Conservation (phyloP, 345 rosid genomes). For the Sonneratia caseolaris region DNA sequence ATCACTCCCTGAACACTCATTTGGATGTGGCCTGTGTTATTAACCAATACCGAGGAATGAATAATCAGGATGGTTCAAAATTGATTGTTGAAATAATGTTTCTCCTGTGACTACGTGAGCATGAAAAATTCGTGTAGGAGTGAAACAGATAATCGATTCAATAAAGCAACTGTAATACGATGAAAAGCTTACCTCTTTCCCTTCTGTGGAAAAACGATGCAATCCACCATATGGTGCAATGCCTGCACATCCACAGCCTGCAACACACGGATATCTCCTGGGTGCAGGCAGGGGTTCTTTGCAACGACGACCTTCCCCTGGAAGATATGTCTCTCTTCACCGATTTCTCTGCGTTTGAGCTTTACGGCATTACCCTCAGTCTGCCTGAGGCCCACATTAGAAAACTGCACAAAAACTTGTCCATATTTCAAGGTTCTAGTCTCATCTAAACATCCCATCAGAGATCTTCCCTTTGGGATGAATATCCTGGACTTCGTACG, state of each 20-base stretch:
- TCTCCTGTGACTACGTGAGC: too few relatives aligned
- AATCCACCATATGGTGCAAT: constrained; percentile 58
- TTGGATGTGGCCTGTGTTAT: constrained; percentile 56
- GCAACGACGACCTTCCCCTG: constrained; percentile 40
- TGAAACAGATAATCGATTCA: too few relatives aligned
- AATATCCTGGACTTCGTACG: constrained; percentile 57
- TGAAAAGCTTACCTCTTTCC: constrained; percentile 35
- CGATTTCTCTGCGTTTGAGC: constrained; percentile 2
- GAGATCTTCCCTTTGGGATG: constrained; percentile 45
- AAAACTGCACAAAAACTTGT: constrained; percentile 56
- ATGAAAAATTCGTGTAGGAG: too few relatives aligned
- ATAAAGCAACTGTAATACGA: too few relatives aligned
- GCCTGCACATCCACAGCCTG: constrained; percentile 39
- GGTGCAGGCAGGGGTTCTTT: constrained; percentile 64
- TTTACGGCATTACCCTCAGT: background rate
- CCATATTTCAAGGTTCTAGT: constrained; percentile 61
- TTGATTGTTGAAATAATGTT: too few relatives aligned
- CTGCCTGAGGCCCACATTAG: constrained; percentile 12
- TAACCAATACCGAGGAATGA: too few relatives aligned
- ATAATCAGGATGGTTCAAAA: background rate
- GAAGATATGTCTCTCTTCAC: background rate
- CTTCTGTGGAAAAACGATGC: constrained; percentile 65
- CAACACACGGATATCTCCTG: constrained; percentile 56
- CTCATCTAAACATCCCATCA: constrained; percentile 95
- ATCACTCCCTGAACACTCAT: constrained; percentile 75